Conservation (phyloP, 176 grass and related monocot genomes). For the Melocanna baccifera region DNA sequence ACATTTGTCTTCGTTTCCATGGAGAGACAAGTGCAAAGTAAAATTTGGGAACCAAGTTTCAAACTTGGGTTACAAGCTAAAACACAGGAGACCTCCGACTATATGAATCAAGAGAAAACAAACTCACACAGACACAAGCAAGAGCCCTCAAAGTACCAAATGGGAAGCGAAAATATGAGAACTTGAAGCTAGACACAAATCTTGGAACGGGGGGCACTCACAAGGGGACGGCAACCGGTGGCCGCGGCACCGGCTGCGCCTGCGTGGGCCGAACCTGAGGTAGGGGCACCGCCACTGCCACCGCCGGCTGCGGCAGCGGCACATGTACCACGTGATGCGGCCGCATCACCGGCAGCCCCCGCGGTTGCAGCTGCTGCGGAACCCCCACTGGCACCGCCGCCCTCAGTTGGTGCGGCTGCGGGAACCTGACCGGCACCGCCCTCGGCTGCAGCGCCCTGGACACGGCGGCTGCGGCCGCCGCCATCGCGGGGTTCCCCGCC, state of each 20-base stretch:
- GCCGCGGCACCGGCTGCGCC: conserved; percentile 35
- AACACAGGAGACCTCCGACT: neutral
- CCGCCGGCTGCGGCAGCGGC: conserved; percentile 11
- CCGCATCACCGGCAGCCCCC: conserved; percentile 31
- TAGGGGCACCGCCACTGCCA: conserved; percentile 26
- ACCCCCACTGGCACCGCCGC: conserved; percentile 30
- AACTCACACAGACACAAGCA: neutral
- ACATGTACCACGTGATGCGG: conserved; percentile 39
- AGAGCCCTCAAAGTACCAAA: conserved; percentile 3
- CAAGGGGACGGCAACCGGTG: conserved; percentile 42
- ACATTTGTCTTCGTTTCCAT: neutral
- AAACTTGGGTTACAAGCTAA: neutral
- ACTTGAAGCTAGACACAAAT: conserved; percentile 14
- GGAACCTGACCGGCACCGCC: conserved; percentile 28
- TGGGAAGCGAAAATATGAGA: conserved; percentile 13
- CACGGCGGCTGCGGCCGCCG: conserved; percentile 42
- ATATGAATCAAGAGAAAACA: conserved; percentile 20
- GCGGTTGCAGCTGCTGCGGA: conserved; percentile 45
- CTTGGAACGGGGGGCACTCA: conserved; percentile 31
- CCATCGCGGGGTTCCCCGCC: conserved; percentile 61
- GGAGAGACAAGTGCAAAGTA: conserved; percentile 2
- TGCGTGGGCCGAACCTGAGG: conserved; percentile 37
- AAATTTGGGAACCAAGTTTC: conserved; percentile 5
- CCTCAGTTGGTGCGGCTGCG: conserved; percentile 36
- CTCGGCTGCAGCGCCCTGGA: conserved; percentile 55